Evolutionary conservation across 306 rosid genomes (phyloP).

Genomic region (Sechiopsis laciniata): DNA sequence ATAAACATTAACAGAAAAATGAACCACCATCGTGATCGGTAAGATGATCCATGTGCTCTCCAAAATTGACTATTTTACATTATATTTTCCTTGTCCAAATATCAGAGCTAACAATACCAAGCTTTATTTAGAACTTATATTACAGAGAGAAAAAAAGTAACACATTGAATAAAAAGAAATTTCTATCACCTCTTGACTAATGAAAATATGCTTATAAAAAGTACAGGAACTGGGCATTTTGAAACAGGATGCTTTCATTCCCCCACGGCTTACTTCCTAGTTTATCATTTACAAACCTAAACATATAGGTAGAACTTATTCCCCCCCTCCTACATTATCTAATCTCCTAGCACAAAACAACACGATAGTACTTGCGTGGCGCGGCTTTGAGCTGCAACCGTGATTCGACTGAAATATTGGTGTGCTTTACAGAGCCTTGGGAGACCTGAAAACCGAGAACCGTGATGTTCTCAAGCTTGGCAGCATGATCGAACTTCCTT

Average conservation of each 20-base stretch:
- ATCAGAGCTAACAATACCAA: neutral
- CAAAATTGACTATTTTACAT: neutral
- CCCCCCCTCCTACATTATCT: neutral
- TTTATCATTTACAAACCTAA: constrained; percentile 13
- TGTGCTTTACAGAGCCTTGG: constrained; percentile 2
- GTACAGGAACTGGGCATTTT: constrained; percentile 2
- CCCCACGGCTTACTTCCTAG: constrained; percentile 3
- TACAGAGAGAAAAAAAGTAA: neutral
- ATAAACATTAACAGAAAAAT: too few relatives aligned
- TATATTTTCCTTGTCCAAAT: neutral
- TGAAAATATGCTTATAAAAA: neutral
- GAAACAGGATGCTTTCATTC: constrained; percentile 16
- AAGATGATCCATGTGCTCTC: too few relatives aligned
- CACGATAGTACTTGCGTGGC: neutral
- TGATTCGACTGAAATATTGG: neutral
- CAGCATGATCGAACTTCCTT: neutral
- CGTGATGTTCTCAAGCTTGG: neutral
- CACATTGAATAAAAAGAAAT: neutral
- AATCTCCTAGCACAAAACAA: neutral
- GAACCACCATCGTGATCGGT: too few relatives aligned
- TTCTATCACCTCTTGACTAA: constrained; percentile 14
- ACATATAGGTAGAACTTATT: neutral
- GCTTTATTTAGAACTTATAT: neutral
- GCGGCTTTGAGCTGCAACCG: neutral
- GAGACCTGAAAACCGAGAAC: neutral